Base-by-base conservation (phyloP, 1,284 basidiomycete genomes). In the Uromyces viciae-fabae region DNA sequence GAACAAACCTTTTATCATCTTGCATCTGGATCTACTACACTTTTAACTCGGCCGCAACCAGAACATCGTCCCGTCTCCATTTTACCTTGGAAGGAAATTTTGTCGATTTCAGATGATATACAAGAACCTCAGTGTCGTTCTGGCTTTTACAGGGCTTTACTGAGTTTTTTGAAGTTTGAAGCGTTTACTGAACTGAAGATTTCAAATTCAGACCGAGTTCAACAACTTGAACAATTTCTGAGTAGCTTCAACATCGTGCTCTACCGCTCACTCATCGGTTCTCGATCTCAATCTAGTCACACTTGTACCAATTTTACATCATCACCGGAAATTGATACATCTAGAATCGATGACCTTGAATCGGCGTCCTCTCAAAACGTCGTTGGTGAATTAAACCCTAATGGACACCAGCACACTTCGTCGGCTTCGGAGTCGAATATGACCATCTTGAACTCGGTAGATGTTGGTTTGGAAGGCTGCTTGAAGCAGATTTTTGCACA, bases 171-270 rank as follows among this genome's bases (percentile, higher is more conserved):
- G 54, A 60, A 60, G 33, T 60, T 28, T 31, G 73, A 75, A 19
- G 73, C 54, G 14, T 75, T 75, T 43, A 31, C 17, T 19, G 19
- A 19, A 7, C 11, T 25, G 3, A 33, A 25, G 40, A 33, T 52
- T 74, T 52, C 68, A 1, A 49, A 9, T 22, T 22, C 46, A 7
- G 72, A 19, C 19, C 33, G 17, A n/a, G 72, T 33, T 42, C 52
- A 58, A 25, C 54, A 58, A 36, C 72, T 74, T n/a, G 22, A 38
- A 17, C 72, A 74, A 42, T 74, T 74, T 22, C 43, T 74, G 8
- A 56, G 54, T 28, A 52, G 52, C 5, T 36, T 74, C n/a, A 74
- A 58, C 28, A 33, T 74, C 38, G 49, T 31, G 5, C 25, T 74
- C 15, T 74, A 38, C 31, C 72, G 36, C 19, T 5, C 36, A 3